Percentiles rank a stretch among this genome's conserved stretches.
Evolutionary conservation across 495 filamentous ascomycete genomes (phyloP).

Genomic region (Symbiotaphrina buchneri): DNA sequence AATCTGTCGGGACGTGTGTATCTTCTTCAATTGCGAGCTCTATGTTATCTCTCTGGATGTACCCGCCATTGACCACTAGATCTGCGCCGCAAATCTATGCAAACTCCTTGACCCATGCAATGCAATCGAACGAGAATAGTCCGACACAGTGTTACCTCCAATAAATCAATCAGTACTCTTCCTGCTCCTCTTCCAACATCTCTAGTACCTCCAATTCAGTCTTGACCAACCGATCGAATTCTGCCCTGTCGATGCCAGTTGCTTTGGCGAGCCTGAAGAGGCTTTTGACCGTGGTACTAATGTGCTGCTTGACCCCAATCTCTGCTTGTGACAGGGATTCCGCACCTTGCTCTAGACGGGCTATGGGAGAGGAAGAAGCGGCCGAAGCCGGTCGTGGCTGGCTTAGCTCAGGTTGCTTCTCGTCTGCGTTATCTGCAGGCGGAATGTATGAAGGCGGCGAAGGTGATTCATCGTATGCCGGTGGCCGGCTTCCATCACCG

Average conservation of each 20-base stretch:
- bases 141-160: too few relatives aligned
- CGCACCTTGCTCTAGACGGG: conserved; percentile 41
- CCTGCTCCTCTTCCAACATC: conserved; percentile 51
- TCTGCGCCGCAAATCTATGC: too few relatives aligned
- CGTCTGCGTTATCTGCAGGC: conserved; percentile 10
- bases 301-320: conserved; percentile 70
- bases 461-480: background rate
- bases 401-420: conserved; percentile 9
- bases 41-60: too few relatives aligned
- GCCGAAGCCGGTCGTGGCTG: conserved; percentile 27
- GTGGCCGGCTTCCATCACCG: background rate
- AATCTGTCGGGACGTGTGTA: too few relatives aligned
- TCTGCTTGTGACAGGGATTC: conserved; percentile 44
- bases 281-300: conserved; percentile 72
- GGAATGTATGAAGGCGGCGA: too few relatives aligned
- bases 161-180: too few relatives aligned
- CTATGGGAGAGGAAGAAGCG: conserved; percentile 31
- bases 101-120: too few relatives aligned
- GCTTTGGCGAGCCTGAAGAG: conserved; percentile 60
- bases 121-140: too few relatives aligned
- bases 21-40: too few relatives aligned
- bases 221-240: conserved; percentile 63
- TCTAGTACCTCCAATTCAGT: conserved; percentile 60
- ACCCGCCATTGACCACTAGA: too few relatives aligned
- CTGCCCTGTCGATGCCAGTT: conserved; percentile 57